Base-by-base conservation (phyloP, 2,329 filamentous ascomycete genomes). In the Xylariaceae sp. region DNA sequence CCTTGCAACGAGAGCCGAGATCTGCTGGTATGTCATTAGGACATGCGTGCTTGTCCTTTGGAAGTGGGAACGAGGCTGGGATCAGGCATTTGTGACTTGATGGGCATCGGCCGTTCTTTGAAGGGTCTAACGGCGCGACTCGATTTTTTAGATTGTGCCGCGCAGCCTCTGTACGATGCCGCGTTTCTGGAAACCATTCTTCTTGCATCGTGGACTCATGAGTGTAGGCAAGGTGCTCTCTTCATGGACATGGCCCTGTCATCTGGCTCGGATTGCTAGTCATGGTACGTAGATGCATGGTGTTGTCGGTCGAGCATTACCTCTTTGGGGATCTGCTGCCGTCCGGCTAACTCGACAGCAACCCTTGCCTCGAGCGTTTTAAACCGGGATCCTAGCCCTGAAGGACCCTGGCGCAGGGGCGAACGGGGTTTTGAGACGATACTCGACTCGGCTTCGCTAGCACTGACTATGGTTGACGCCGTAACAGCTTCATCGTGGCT, bases 391-490 rank as follows among this genome's bases (percentile, higher is more conserved):
- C 58, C 57, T 61, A 50, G 61, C 56, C 59, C 58, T 64, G 16
- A 64, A 64, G 65, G 65, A 62, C 61, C 62, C 60, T 63, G 51
- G 63, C 59, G 60, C 61, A 64, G 63, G 61, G 59, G 61, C 72
- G 66, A 71, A 55, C 60, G 61, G 60, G 57, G 58, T 71, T 67
- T 74, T 75, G 73, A 76, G 73, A 76, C 73, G 71, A 73, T 66
- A 64, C 65, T 65, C 65, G 67, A 69, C 67, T 69, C 67, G 66
- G 65, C 60, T 56, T 57, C 63, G 51, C 60, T 57, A 59, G 65
- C 62, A 66, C 63, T 66, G 63, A 66, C 65, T 56, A 58, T 59
- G 62, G 63, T 63, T 66, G 67, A 61, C 64, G 67, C 66, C 64
- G 60, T 68, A 68, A 69, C 60, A 63, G 58, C 62, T 65, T 67